A percentile compares a stretch with the other conserved stretches of the same genome.
Conservation (phyloP, 2,329 filamentous ascomycete genomes). For the Verticillium klebahnii region DNA sequence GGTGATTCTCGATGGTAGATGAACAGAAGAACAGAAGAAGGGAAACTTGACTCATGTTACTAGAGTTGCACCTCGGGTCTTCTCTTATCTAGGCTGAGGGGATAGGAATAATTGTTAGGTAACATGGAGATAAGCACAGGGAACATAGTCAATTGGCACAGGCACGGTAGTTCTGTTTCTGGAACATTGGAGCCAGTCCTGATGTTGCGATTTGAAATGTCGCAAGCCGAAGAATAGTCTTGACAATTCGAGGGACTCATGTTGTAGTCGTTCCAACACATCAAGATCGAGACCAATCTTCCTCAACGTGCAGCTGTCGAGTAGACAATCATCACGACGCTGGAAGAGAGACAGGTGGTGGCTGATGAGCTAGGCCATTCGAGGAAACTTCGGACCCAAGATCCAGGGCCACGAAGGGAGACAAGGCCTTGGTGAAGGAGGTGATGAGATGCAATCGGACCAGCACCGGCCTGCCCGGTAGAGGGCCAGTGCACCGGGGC, state of each 20-base stretch:
- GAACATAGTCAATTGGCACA: not conserved
- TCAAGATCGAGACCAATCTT: not conserved
- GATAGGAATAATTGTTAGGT: not conserved
- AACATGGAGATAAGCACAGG: not conserved
- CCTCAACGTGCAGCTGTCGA: not conserved
- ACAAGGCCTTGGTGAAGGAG: not conserved
- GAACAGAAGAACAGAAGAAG: not conserved
- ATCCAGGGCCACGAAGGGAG: not conserved
- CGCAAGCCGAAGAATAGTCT: not conserved
- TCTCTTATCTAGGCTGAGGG: not conserved
- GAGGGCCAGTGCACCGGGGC: not conserved
- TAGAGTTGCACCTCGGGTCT: not conserved
- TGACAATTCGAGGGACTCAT: not conserved
- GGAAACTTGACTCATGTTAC: not conserved
- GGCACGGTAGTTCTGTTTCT: not conserved
- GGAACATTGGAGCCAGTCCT: not conserved
- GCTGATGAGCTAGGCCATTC: not conserved
- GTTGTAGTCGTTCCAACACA: too few species aligned
- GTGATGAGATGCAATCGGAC: not conserved
- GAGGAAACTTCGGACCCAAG: not conserved
- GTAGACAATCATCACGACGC: not conserved
- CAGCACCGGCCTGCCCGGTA: not conserved
- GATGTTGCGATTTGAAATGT: not conserved
- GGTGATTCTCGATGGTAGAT: not conserved
- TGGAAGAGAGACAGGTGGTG: not conserved